A percentile compares a stretch with the other conserved stretches of the same genome.
Evolutionary conservation across 1,284 basidiomycete genomes (phyloP).

Genomic region (Somion occarium): DNA sequence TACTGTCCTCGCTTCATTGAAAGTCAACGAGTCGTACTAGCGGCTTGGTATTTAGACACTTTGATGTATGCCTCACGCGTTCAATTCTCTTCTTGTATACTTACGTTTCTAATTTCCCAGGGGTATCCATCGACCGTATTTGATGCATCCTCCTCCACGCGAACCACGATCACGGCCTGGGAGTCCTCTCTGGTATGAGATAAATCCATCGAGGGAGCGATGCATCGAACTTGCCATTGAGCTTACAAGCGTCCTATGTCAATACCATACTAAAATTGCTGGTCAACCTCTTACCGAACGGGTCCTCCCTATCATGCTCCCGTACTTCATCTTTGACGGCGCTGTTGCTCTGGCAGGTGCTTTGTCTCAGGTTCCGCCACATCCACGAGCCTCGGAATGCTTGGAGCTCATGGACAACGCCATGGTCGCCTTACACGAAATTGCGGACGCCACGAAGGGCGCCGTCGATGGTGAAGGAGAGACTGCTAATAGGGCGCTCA

Average conservation of each 20-base stretch:
- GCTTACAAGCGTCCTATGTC: constrained; percentile 20
- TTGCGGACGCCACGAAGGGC: constrained; percentile 10
- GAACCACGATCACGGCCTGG: constrained; percentile 11
- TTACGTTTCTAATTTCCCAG: constrained; percentile 1
- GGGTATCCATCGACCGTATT: constrained; percentile 23
- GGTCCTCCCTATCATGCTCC: constrained; percentile 17
- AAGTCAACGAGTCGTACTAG: constrained; percentile 21
- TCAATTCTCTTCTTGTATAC: background rate
- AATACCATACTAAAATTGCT: constrained; percentile 13
- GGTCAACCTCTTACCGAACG: constrained; percentile 11
- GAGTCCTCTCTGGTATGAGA: background rate
- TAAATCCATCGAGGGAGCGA: constrained; percentile 23
- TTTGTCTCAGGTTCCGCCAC: constrained; percentile 24
- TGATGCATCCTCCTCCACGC: constrained; percentile 20
- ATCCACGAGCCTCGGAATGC: constrained; percentile 20
- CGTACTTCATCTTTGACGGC: constrained; percentile 30
- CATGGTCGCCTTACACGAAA: constrained; percentile 16
- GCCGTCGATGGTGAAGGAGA: constrained; percentile 19
- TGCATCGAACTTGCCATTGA: constrained; percentile 25
- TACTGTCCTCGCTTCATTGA: constrained; percentile 11
- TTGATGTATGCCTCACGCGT: constrained; percentile 20
- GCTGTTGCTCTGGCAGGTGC: constrained; percentile 26
- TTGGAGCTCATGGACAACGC: constrained; percentile 21
- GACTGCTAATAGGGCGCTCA: constrained; percentile 18
- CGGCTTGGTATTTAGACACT: constrained; percentile 21